Percentiles rank a stretch among this genome's conserved stretches.
These are phyloP conservation scores for Diplotaxis tenuifolia DNA, from an alignment of 345 rosid species.

Conservation along the genomic window DNA sequence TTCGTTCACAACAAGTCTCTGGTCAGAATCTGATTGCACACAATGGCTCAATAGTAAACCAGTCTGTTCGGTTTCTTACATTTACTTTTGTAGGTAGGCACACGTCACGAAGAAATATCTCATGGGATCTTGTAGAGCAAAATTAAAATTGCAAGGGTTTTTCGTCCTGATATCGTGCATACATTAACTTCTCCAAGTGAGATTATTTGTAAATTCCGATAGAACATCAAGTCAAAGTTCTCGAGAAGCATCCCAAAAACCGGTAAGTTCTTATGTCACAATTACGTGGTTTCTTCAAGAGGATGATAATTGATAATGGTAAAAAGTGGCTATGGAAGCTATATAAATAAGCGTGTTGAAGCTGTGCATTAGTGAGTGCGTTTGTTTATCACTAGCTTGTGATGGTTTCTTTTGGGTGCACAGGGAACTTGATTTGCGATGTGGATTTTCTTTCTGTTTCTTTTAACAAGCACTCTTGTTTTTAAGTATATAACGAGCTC, in stretches of 20 bases:
- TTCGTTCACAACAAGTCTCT: slow-evolving; percentile 60
- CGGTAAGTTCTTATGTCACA: background rate
- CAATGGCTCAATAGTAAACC: slow-evolving; percentile 68
- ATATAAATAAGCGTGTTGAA: background rate
- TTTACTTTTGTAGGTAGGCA: slow-evolving; percentile 76
- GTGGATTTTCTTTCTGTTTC: background rate
- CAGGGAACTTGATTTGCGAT: background rate
- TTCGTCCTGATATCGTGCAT: slow-evolving; percentile 73
- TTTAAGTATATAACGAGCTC: background rate
- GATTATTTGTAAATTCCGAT: background rate
- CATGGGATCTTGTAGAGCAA: no score
- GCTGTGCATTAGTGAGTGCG: background rate
- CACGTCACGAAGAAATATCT: no score
- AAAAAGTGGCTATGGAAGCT: background rate
- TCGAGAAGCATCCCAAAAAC: background rate
- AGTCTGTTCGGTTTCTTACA: slow-evolving; percentile 61
- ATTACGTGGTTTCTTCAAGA: background rate
- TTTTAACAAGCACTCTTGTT: background rate
- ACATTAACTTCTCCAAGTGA: background rate
- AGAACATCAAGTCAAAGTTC: background rate
- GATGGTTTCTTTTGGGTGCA: background rate
- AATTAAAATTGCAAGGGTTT: slow-evolving; percentile 71
- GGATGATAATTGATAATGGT: background rate
- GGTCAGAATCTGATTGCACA: slow-evolving; percentile 79
- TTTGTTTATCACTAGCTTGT: background rate